Evolutionary conservation across 176 grass and related monocot species (phyloP).

Genomic region (Triticum aestivum): DNA sequence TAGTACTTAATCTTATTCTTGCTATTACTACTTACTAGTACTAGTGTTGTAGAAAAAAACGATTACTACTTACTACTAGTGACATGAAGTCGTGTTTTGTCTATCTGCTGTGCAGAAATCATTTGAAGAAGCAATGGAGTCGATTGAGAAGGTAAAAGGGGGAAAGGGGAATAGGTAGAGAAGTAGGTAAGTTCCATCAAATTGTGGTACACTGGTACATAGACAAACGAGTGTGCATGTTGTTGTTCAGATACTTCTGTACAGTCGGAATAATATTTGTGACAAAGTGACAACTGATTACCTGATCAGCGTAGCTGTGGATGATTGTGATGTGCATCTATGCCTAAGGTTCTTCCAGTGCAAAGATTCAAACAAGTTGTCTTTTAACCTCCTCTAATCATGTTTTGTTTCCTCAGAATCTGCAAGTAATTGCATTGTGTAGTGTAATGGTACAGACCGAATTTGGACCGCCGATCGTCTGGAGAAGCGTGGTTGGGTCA

Average conservation of each 20-base stretch:
- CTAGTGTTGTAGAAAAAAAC: background rate
- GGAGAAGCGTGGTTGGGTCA: too few species aligned
- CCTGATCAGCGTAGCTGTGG: background rate
- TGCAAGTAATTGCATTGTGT: too few species aligned
- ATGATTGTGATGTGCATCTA: background rate
- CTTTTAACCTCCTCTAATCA: background rate
- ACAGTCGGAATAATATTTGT: background rate
- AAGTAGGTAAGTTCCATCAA: background rate
- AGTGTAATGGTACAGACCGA: too few species aligned
- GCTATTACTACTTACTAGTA: background rate
- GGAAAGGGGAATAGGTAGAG: constrained; percentile 39
- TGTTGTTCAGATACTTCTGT: background rate
- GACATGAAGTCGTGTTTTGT: background rate
- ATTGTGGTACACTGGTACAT: constrained; percentile 1
- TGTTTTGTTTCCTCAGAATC: background rate
- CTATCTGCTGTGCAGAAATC: constrained; percentile 52
- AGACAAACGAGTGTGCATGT: background rate
- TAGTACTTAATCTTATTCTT: background rate
- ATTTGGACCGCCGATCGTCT: too few species aligned
- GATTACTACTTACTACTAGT: background rate
- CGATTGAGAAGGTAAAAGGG: constrained; percentile 49
- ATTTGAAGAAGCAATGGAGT: constrained; percentile 67
- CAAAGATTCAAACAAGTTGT: background rate
- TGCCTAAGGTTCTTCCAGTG: background rate
- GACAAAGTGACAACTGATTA: background rate